Evolutionary conservation across 352 stramenopile genomes (phyloP).

Genomic region (Globisporangium orthogonon): DNA sequence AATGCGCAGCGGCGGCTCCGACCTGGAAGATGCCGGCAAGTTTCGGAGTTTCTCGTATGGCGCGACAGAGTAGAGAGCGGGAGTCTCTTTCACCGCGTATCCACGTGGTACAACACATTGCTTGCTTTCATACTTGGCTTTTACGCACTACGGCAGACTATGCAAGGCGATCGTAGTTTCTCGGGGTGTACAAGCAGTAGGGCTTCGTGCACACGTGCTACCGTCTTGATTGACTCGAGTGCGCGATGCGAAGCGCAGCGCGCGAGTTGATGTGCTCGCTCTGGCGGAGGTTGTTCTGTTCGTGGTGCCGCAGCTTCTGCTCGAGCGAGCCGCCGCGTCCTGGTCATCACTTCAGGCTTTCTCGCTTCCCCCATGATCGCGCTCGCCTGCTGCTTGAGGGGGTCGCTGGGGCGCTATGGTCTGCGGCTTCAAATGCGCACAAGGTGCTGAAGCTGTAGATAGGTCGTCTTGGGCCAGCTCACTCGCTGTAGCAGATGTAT

Average conservation of each 20-base stretch:
- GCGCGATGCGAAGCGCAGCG: constrained; percentile 54
- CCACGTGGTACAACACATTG: too few species aligned
- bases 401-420: too few species aligned
- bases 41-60: constrained; percentile 16
- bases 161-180: too few species aligned
- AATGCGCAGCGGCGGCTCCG: neutral
- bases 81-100: too few species aligned
- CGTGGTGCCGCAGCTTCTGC: constrained; percentile 87
- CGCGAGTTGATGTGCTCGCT: constrained; percentile 80
- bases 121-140: too few species aligned
- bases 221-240: constrained; percentile 15
- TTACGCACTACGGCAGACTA: too few species aligned
- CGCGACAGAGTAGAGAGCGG: constrained; percentile 6
- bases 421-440: constrained; percentile 19
- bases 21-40: constrained; percentile 14
- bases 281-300: constrained; percentile 90
- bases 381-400: constrained; percentile 34
- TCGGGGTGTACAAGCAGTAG: too few species aligned
- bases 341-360: constrained; percentile 19
- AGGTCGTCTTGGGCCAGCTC: neutral
- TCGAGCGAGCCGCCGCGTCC: constrained; percentile 80
- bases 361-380: constrained; percentile 6
- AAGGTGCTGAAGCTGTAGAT: constrained; percentile 9
- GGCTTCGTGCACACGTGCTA: too few species aligned
- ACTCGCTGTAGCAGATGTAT: constrained; percentile 13